Evolutionary conservation across 139 green algal genomes (phyloP), one percentile per base, ranked within the genome.

Genomic region (Coelastrella sp.): DNA sequence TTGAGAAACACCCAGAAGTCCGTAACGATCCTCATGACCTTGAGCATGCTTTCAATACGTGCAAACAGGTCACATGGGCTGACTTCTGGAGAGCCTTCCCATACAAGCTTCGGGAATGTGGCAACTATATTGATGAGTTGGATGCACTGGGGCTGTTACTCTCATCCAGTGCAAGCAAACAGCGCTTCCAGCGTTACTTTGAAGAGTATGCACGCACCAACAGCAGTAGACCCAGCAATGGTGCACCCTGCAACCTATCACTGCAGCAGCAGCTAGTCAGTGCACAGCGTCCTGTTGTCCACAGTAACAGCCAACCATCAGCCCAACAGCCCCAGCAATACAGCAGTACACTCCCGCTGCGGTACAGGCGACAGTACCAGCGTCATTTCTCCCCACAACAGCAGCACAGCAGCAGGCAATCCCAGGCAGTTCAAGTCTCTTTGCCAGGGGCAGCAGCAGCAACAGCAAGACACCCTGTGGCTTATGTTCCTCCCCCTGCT

Each of bases 141-240:
- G 79, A 85, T 60, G 79, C 79, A 19, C 41, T 85, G 0, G 79
- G 32, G 15, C 27, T 78, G 79, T 60, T 85, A 48, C 48, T 85
- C 8, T 27, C 41, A 2, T 68, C 41, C 15, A 30, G 41, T 6
- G 38, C 34, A 32, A 85, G 51, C 79, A 79, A 60, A 23, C 79
- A 64, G 79, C 79, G 79, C 45, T 85, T 85, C 48, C 45, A 85
- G 64, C 79, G 79, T 15, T 74, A 85, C 79, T 85, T 85, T 85
- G 79, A 78, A 5, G 17, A 76, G 38, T 40, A 38, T 34, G 59
- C 30, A 9, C 45, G 37, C 79, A 64, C 4, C 60, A 32, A 21
- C 35, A 66, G 37, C 62, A 64, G 79, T 40, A 85, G 41, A 7
- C 64, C 40, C 63, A 85, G 40, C 79, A 85, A 30, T 34, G 17